These are phyloP conservation scores for Candida suzukii DNA, from an alignment of 805 yeast genomes.

Conservation along the genomic window DNA sequence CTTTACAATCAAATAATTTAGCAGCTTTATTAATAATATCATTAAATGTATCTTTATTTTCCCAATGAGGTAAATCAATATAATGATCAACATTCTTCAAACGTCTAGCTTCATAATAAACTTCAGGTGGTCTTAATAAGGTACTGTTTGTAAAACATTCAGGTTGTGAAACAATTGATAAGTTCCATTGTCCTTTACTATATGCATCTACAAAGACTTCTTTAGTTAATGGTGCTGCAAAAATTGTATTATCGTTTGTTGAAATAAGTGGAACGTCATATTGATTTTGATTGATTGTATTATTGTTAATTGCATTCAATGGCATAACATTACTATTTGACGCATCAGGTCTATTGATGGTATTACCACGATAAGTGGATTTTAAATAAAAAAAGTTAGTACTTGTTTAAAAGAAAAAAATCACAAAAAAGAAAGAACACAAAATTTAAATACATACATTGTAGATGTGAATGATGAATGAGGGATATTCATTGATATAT, in stretches of 20 bases:
- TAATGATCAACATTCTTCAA: conserved; percentile 35
- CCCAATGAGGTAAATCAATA: conserved; percentile 42
- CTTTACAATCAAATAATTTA: conserved; percentile 36
- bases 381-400: too few relatives aligned
- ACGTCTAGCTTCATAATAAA: conserved; percentile 42
- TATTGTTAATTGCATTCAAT: not conserved
- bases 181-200: conserved; percentile 48
- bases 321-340: too few relatives aligned
- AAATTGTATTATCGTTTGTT: not conserved
- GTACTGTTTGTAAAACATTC: conserved; percentile 39
- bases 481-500: too few relatives aligned
- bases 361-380: too few relatives aligned
- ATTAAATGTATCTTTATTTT: conserved; percentile 30
- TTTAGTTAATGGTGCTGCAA: conserved; percentile 34
- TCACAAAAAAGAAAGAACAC: too few relatives aligned
- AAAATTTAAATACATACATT: too few relatives aligned
- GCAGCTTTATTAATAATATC: conserved; percentile 30
- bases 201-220: conserved; percentile 52
- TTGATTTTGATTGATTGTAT: not conserved
- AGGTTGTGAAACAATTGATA: conserved; percentile 51
- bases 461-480: too few relatives aligned
- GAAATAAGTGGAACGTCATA: not conserved
- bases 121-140: conserved; percentile 54
- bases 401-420: too few relatives aligned
- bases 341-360: too few relatives aligned